These are phyloP conservation scores for Fagopyrum tataricum DNA, from an alignment of 148 eudicot genomes.

Conservation along the genomic window DNA sequence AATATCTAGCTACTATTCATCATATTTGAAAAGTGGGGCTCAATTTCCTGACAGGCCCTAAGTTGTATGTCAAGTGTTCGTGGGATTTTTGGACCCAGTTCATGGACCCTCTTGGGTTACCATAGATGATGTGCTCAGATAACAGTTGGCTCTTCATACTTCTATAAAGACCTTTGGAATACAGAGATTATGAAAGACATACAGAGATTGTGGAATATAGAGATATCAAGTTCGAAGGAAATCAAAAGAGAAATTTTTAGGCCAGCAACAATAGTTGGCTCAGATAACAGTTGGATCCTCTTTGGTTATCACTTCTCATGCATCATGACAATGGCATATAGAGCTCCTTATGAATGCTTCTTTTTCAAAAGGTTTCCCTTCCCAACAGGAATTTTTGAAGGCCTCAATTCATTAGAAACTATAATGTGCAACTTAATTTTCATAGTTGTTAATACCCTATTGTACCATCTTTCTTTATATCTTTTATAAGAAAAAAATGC, in stretches of 20 bases:
- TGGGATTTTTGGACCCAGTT: not conserved
- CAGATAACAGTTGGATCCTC: too few species aligned
- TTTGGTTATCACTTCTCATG: too few species aligned
- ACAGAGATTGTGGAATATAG: not conserved
- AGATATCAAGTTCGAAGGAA: not conserved
- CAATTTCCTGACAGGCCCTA: not conserved
- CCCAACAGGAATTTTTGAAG: not conserved
- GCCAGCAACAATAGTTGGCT: too few species aligned
- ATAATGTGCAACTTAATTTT: not conserved
- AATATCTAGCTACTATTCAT: not conserved
- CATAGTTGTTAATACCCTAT: not conserved
- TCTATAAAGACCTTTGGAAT: not conserved
- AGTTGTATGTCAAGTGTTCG: not conserved
- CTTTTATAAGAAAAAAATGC: constrained; percentile 15
- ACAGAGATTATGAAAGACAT: not conserved
- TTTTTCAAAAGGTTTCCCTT: not conserved
- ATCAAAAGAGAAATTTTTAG: too few species aligned
- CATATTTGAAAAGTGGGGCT: not conserved
- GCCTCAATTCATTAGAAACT: not conserved
- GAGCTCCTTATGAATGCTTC: not conserved
- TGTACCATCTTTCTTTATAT: not conserved
- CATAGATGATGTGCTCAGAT: not conserved
- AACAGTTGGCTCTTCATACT: not conserved
- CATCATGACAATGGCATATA: not conserved
- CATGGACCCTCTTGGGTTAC: not conserved